Evolutionary conservation across 2,329 filamentous ascomycete species (phyloP).

Genomic region (Elsinoe fawcettii): DNA sequence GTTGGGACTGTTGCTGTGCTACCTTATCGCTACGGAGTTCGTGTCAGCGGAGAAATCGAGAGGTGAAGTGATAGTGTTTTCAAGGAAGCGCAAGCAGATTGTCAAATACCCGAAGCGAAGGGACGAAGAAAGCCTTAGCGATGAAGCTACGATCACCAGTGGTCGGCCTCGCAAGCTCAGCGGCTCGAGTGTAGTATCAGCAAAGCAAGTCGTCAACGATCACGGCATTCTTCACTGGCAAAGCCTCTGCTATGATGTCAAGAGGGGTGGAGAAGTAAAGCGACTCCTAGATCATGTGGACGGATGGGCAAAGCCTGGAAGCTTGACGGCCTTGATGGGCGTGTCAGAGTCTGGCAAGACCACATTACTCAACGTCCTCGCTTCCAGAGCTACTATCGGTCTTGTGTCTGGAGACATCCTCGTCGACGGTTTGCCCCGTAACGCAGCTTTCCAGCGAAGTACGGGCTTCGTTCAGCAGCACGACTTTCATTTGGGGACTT

Average conservation of each 20-base stretch:
- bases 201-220: background rate
- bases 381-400: constrained; percentile 27
- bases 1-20: background rate
- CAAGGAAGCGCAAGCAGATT: background rate
- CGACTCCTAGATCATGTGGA: constrained; percentile 36
- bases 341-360: constrained; percentile 66
- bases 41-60: background rate
- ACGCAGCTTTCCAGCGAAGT: background rate
- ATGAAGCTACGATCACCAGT: background rate
- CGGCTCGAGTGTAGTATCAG: background rate
- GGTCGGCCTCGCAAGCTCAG: background rate
- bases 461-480: background rate
- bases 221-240: background rate
- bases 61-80: background rate
- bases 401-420: background rate
- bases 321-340: constrained; percentile 72
- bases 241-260: background rate
- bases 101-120: background rate
- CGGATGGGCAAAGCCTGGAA: constrained; percentile 42
- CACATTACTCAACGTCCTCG: constrained; percentile 70
- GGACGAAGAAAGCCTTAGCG: background rate
- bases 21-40: background rate
- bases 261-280: background rate
- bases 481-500: background rate
- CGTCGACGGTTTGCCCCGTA: background rate